Evolutionary conservation across 441 rosid genomes (phyloP), one percentile per base, ranked within the genome.

Genomic region (Euphorbia schlechtendalii): DNA sequence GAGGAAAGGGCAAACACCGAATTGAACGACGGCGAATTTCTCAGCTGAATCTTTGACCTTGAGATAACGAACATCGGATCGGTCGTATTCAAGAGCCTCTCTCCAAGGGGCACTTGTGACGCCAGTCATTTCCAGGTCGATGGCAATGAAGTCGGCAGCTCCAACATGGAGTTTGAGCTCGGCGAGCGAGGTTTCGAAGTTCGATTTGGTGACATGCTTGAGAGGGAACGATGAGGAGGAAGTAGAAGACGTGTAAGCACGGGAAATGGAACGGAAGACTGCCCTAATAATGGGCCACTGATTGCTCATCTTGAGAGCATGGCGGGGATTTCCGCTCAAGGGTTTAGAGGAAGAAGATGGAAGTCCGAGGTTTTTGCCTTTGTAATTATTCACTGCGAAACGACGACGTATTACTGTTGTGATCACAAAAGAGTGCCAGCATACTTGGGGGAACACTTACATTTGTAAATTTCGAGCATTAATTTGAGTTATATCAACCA

Each of bases 121-220:
- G 12, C 98, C 98, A 22, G 90, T 93, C 99, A 93, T 93, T 66
- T 93, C 96, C 46, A 90, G 79, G 82, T 93, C 97, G 64, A 93
- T 77, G 41, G 97, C 96, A 36, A 90, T 86, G 78, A 88, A 90
- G 62, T 90, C 95, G 1, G 97, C 93, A 18, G 86, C 84, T n/a
- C 78, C 76, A 14, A 90, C 82, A 46, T 82, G 88, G 30, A 65
- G n/a, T 48, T 82, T 69, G 56, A 93, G 88, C 61, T 86, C 80
- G 18, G 73, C 66, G 48, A 86, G 81, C 22, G 81, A 61, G 14
- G 86, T 52, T 43, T 82, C 85, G 82, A 92, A 90, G 83, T 90
- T 90, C 53, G 84, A 84, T 72, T 69, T 78, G n/a, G 82, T 88
- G 48, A 88, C 90, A 40, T 84, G 84, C 72, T 92, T 92, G 3